phyloP scores from a whole-genome alignment of 2,329 filamentous ascomycete genomes.

The Ceratocystis variospora region DNA sequence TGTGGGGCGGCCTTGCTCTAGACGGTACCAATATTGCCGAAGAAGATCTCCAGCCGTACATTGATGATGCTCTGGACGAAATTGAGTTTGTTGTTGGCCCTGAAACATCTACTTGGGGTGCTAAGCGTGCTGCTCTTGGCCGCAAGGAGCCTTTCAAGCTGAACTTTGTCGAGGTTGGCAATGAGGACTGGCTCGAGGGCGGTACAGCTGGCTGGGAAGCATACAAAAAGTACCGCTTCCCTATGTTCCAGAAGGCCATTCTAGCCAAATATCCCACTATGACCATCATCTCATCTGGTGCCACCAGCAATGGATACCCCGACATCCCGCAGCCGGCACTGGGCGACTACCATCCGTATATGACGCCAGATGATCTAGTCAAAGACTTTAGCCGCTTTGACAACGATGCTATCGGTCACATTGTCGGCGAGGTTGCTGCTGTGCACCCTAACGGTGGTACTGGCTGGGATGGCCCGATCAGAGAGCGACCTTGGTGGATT shows the following conservation, averaged over 20 bases:
- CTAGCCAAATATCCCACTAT: conserved; percentile 42
- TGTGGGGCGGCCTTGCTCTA: conserved; percentile 44
- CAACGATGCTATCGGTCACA: conserved; percentile 29
- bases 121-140: conserved; percentile 43
- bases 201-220: conserved; percentile 34
- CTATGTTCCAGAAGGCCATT: conserved; percentile 46
- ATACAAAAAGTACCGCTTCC: conserved; percentile 43
- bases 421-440: conserved; percentile 39
- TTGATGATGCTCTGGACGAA: conserved; percentile 48
- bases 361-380: conserved; percentile 37
- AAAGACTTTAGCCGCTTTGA: conserved; percentile 40
- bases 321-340: conserved; percentile 31
- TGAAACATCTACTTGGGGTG: conserved; percentile 40
- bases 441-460: conserved; percentile 39
- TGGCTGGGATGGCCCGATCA: conserved; percentile 33
- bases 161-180: conserved; percentile 51
- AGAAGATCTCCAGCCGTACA: conserved; percentile 38
- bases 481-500: conserved; percentile 42
- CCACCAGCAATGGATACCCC: conserved; percentile 29
- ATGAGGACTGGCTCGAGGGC: conserved; percentile 49
- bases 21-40: conserved; percentile 39
- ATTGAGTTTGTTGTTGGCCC: conserved; percentile 49
- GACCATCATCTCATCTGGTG: conserved; percentile 39
- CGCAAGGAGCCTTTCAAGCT: conserved; percentile 48
- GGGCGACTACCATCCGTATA: conserved; percentile 40